A percentile compares a stretch with the other conserved stretches of the same genome.
Conservation (phyloP, 202 grass and related monocot species). For the Panicum hallii region DNA sequence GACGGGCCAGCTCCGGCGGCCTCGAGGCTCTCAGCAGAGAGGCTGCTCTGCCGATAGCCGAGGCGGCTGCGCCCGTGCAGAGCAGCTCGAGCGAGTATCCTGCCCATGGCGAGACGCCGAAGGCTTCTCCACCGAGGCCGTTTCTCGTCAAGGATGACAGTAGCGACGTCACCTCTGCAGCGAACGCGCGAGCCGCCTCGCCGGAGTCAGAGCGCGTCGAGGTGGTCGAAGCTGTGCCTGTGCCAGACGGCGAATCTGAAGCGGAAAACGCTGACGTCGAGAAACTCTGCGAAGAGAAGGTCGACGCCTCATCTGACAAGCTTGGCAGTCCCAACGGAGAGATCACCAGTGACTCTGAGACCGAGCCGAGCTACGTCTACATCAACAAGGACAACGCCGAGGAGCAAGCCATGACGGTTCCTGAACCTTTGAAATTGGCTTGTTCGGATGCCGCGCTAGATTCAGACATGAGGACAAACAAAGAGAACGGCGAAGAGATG, state of each 20-base stretch:
- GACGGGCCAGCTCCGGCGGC: constrained; percentile 23
- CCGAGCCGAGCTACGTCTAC: constrained; percentile 52
- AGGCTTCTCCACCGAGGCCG: background rate
- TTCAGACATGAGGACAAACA: background rate
- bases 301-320: constrained; percentile 13
- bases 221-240: background rate
- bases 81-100: background rate
- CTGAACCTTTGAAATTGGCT: background rate
- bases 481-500: background rate
- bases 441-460: background rate
- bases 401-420: background rate
- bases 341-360: constrained; percentile 48
- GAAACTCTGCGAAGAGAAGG: constrained; percentile 30
- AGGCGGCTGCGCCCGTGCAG: background rate
- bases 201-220: constrained; percentile 26
- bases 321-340: constrained; percentile 24
- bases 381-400: constrained; percentile 38
- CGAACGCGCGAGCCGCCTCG: background rate
- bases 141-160: background rate
- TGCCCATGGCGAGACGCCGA: background rate
- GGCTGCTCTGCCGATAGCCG: background rate
- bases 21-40: background rate
- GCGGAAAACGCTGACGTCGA: background rate
- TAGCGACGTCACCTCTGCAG: background rate
- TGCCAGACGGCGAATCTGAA: background rate